Evolutionary conservation across 2,329 filamentous ascomycete genomes (phyloP).

Genomic region (Coniochaeta sp.): DNA sequence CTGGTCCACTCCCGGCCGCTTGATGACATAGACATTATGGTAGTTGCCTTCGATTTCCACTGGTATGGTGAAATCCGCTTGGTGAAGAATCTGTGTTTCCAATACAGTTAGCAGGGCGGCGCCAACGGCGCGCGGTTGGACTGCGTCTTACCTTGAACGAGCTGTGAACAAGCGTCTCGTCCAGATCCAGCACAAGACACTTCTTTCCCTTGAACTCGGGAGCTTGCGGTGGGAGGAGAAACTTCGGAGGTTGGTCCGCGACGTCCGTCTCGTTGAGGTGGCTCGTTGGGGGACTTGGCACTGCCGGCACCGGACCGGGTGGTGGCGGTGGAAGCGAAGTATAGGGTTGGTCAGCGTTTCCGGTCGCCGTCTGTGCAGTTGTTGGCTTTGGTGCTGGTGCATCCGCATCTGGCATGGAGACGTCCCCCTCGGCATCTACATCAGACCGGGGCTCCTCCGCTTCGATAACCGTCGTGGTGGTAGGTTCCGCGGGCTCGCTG

Average conservation of each 20-base stretch:
- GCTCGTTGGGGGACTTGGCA: conserved; percentile 21
- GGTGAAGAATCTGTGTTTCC: conserved; percentile 86
- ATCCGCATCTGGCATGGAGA: conserved; percentile 60
- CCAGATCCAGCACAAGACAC: conserved; percentile 89
- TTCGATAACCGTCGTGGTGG: not conserved
- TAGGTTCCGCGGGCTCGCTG: conserved; percentile 8
- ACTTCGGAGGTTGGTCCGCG: conserved; percentile 48
- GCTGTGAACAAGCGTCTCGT: conserved; percentile 95
- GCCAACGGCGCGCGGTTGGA: not conserved
- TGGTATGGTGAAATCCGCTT: conserved; percentile 97
- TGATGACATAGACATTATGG: conserved; percentile 99
- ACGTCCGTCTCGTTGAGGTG: conserved; percentile 34
- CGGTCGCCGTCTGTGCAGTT: conserved; percentile 28
- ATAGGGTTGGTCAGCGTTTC: conserved; percentile 25
- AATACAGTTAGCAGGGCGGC: conserved; percentile 3
- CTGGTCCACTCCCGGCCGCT: conserved; percentile 94
- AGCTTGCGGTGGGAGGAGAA: conserved; percentile 73
- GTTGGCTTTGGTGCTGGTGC: conserved; percentile 42
- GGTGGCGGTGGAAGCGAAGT: conserved; percentile 39
- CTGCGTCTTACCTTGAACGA: conserved; percentile 77
- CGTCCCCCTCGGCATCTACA: conserved; percentile 50
- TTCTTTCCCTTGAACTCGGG: conserved; percentile 81
- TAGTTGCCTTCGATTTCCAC: conserved; percentile 99
- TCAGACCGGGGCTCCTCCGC: conserved; percentile 17
- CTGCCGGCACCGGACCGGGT: conserved; percentile 32